A percentile compares a stretch with the other conserved stretches of the same genome.
phyloP scores from a whole-genome alignment of 2,329 filamentous ascomycete genomes.

The Xylaria polymorpha region DNA sequence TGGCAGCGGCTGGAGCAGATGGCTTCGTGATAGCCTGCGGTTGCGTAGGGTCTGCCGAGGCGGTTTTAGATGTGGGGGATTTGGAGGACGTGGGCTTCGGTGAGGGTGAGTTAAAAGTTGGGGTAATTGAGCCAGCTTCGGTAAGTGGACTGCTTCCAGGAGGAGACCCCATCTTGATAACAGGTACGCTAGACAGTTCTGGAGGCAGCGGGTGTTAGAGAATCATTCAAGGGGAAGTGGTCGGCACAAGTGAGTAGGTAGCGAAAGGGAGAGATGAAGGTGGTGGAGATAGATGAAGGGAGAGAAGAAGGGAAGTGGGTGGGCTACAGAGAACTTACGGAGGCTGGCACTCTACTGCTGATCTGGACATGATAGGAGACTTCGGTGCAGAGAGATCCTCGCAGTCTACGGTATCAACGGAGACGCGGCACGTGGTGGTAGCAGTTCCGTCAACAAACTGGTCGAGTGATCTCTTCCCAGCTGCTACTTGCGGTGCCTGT shows the following conservation, averaged over 20 bases:
- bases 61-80: conserved; percentile 42
- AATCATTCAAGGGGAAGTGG: neutral
- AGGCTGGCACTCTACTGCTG: conserved; percentile 33
- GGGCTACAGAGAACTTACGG: conserved; percentile 39
- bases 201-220: conserved; percentile 26
- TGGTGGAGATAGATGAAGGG: neutral
- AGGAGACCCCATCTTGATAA: conserved; percentile 44
- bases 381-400: conserved; percentile 41
- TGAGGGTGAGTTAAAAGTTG: conserved; percentile 53
- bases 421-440: conserved; percentile 15
- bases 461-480: conserved; percentile 60
- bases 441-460: conserved; percentile 54
- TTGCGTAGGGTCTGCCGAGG: conserved; percentile 37
- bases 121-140: conserved; percentile 57
- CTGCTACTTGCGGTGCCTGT: conserved; percentile 56
- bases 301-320: neutral
- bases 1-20: conserved; percentile 41
- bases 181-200: conserved; percentile 40
- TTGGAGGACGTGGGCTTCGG: conserved; percentile 49
- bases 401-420: conserved; percentile 44
- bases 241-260: conserved; percentile 26
- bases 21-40: conserved; percentile 3
- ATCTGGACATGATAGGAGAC: conserved; percentile 35
- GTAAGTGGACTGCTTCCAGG: conserved; percentile 49
- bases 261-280: neutral